These are phyloP conservation scores for Zygnema cylindricum DNA, from an alignment of 139 green algal genomes.

Conservation along the genomic window DNA sequence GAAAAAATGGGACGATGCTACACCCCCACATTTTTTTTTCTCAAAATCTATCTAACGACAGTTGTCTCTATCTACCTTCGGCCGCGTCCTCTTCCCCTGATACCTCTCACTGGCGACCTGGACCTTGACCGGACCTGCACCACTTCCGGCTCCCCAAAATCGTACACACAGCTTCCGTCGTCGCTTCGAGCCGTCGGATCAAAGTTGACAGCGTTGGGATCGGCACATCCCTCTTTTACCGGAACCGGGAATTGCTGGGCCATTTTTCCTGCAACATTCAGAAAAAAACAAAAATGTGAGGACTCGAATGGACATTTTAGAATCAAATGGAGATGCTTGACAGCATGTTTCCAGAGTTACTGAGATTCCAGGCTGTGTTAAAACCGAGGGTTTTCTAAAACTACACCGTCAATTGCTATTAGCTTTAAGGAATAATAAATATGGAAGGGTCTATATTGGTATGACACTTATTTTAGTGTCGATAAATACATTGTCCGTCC, in stretches of 20 bases:
- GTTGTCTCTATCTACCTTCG: too few relatives aligned
- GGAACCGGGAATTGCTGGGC: conserved; percentile 26
- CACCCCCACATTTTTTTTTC: too few relatives aligned
- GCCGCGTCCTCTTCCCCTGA: not conserved
- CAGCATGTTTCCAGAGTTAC: too few relatives aligned
- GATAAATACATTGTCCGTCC: too few relatives aligned
- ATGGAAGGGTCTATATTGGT: not conserved
- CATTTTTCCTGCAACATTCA: not conserved
- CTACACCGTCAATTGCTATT: not conserved
- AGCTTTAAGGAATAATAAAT: not conserved
- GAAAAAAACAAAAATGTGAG: not conserved
- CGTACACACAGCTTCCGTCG: conserved; percentile 50
- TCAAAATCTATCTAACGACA: not conserved
- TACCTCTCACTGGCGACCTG: not conserved
- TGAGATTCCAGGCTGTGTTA: too few relatives aligned
- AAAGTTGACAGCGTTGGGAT: conserved; percentile 48
- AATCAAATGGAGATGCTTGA: not conserved
- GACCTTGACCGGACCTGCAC: not conserved
- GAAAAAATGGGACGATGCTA: too few relatives aligned
- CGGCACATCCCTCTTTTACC: conserved; percentile 32
- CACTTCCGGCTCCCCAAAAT: not conserved
- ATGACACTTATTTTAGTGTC: too few relatives aligned
- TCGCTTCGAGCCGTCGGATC: conserved; percentile 52
- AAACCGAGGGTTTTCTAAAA: not conserved
- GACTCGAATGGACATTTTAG: not conserved